Conservation (phyloP, 2,329 filamentous ascomycete species). For the Cladophialophora yegresii region DNA sequence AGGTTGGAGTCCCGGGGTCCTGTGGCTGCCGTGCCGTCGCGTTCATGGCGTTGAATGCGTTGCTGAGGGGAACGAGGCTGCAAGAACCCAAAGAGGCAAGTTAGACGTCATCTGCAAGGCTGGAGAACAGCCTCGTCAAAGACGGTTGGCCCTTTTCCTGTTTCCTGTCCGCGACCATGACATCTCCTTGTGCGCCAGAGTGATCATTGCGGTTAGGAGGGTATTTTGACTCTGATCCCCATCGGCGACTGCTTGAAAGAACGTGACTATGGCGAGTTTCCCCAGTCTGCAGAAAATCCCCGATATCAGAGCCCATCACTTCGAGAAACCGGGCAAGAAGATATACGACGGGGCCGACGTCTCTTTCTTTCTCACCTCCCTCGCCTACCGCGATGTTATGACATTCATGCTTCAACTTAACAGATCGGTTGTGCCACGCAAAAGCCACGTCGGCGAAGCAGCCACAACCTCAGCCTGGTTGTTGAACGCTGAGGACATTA, state of each 20-base stretch:
- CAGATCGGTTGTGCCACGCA: conserved; percentile 75
- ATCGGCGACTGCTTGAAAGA: background rate
- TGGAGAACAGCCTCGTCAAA: background rate
- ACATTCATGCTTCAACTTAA: conserved; percentile 89
- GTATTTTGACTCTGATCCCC: background rate
- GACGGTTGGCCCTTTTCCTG: background rate
- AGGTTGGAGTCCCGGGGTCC: background rate
- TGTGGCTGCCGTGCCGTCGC: background rate
- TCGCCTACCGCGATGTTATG: conserved; percentile 84
- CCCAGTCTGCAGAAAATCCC: conserved; percentile 18
- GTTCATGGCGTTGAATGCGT: background rate
- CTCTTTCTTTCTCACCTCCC: conserved; percentile 72
- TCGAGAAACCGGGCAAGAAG: conserved; percentile 70
- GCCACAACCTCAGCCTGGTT: conserved; percentile 56
- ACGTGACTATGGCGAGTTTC: conserved; percentile 17
- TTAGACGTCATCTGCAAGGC: background rate
- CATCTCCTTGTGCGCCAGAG: background rate
- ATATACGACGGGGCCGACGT: conserved; percentile 88
- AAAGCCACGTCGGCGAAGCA: conserved; percentile 40
- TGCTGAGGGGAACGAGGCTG: background rate
- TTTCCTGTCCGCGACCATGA: background rate
- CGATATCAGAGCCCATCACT: conserved; percentile 52
- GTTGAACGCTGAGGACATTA: conserved; percentile 46
- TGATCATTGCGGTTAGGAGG: background rate
- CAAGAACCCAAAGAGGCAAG: conserved; percentile 3